These are phyloP conservation scores for Didymella pomorum DNA, from an alignment of 2,329 filamentous ascomycete genomes.

Conservation along the genomic window DNA sequence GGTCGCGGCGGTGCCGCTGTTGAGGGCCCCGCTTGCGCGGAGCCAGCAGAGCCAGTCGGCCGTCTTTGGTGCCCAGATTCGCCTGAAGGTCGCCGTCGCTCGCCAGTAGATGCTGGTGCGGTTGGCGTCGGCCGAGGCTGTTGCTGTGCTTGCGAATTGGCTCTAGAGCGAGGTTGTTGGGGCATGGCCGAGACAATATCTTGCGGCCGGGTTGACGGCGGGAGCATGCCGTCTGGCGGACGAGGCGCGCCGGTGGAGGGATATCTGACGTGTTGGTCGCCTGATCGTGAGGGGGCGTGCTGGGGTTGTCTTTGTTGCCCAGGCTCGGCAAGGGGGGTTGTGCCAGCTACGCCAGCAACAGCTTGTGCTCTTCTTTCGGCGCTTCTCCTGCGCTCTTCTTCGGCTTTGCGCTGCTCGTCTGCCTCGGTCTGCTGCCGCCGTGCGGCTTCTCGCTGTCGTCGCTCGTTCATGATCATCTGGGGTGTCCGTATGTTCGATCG, in stretches of 20 bases:
- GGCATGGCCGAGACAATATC: slow-evolving; percentile 41
- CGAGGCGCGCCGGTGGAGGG: slow-evolving; percentile 37
- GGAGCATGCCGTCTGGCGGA: slow-evolving; percentile 41
- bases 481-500: slow-evolving; percentile 77
- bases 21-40: slow-evolving; percentile 45
- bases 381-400: slow-evolving; percentile 60
- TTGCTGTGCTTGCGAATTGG: slow-evolving; percentile 47
- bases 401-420: slow-evolving; percentile 63
- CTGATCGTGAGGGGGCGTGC: slow-evolving; percentile 34
- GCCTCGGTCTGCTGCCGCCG: slow-evolving; percentile 69
- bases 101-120: slow-evolving; percentile 31
- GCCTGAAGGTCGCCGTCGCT: slow-evolving; percentile 43
- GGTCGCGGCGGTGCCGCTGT: slow-evolving; percentile 29
- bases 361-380: slow-evolving; percentile 68
- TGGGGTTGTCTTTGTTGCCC: slow-evolving; percentile 42
- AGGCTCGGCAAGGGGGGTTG: slow-evolving; percentile 39
- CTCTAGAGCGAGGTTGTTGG: slow-evolving; percentile 42
- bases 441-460: slow-evolving; percentile 77
- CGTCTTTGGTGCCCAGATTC: slow-evolving; percentile 42
- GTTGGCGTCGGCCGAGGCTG: slow-evolving; percentile 44
- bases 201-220: slow-evolving; percentile 33
- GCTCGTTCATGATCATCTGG: slow-evolving; percentile 89
- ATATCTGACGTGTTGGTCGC: slow-evolving; percentile 41
- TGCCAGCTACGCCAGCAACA: slow-evolving; percentile 61
- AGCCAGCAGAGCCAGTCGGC: slow-evolving; percentile 34